Evolutionary conservation across 148 eudicot species (phyloP).

Genomic region (Polygonum maritimum): DNA sequence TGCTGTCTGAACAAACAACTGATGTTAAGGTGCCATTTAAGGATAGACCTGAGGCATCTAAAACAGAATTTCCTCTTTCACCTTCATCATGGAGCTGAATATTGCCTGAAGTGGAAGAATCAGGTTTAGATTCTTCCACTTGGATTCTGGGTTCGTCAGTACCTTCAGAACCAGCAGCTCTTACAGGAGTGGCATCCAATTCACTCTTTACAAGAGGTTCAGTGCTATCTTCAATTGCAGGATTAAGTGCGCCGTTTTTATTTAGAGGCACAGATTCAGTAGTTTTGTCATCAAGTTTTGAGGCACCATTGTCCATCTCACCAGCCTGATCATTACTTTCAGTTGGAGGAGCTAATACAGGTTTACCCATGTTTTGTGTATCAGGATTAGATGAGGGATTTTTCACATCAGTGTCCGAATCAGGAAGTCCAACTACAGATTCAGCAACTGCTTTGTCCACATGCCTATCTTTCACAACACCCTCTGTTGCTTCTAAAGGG

Average conservation of each 20-base stretch:
- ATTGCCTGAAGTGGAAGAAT: neutral
- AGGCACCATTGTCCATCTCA: neutral
- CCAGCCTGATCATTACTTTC: slow-evolving; percentile 7
- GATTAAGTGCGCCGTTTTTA: neutral
- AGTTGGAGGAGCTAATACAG: slow-evolving; percentile 11
- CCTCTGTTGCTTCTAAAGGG: slow-evolving; percentile 4
- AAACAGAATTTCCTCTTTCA: neutral
- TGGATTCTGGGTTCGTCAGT: neutral
- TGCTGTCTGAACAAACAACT: neutral
- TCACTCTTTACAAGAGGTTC: neutral
- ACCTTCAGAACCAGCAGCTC: neutral
- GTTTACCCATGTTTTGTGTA: slow-evolving; percentile 14
- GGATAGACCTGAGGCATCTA: neutral
- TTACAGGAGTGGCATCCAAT: neutral
- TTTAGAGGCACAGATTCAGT: neutral
- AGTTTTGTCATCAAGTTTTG: slow-evolving; percentile 11
- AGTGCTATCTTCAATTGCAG: neutral
- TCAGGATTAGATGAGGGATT: slow-evolving; percentile 8
- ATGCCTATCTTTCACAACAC: slow-evolving; percentile 8
- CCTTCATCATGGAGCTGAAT: neutral
- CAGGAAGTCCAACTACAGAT: slow-evolving; percentile 6
- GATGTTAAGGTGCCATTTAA: neutral
- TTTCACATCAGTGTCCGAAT: slow-evolving; percentile 7
- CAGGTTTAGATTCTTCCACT: neutral
- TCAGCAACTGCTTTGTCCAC: slow-evolving; percentile 6